Conservation (phyloP, 225 moss, liverwort and hornwort genomes). For the Marchantia polymorpha region DNA sequence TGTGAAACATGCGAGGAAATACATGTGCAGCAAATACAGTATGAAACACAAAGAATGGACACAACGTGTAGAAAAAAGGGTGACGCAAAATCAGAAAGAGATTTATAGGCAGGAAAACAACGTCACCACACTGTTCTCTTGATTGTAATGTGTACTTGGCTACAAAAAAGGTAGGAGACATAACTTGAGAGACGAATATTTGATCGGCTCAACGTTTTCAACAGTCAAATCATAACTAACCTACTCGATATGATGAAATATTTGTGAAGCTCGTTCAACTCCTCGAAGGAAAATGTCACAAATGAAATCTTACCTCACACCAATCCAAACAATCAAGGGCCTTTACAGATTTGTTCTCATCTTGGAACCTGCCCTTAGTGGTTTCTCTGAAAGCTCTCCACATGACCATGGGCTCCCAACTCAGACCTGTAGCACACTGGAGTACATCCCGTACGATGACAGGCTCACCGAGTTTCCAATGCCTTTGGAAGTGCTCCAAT, state of each 20-base stretch:
- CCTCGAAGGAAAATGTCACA: not conserved
- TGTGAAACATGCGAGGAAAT: too few species aligned
- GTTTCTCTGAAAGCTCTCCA: conserved; percentile 98
- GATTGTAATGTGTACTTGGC: too few species aligned
- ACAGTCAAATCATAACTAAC: too few species aligned
- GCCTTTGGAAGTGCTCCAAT: conserved; percentile 72
- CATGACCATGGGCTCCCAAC: conserved; percentile 99
- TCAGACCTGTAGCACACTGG: conserved; percentile 69
- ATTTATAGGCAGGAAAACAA: too few species aligned
- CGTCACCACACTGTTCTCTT: too few species aligned
- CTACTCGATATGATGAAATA: not conserved
- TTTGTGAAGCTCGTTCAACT: not conserved
- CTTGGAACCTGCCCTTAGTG: conserved; percentile 76
- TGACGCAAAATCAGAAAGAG: too few species aligned
- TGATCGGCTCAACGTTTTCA: too few species aligned
- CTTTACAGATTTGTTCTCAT: conserved; percentile 77
- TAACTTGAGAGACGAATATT: too few species aligned
- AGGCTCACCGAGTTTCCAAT: conserved; percentile 88
- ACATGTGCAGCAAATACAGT: too few species aligned
- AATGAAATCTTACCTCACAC: conserved; percentile 60
- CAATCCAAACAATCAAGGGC: conserved; percentile 91
- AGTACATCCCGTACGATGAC: conserved; percentile 75
- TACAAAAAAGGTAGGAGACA: too few species aligned
- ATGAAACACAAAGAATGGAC: too few species aligned
- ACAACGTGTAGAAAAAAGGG: too few species aligned